Evolutionary conservation across 257 asterid genomes (phyloP).

Genomic region (Cruciata laevipes): DNA sequence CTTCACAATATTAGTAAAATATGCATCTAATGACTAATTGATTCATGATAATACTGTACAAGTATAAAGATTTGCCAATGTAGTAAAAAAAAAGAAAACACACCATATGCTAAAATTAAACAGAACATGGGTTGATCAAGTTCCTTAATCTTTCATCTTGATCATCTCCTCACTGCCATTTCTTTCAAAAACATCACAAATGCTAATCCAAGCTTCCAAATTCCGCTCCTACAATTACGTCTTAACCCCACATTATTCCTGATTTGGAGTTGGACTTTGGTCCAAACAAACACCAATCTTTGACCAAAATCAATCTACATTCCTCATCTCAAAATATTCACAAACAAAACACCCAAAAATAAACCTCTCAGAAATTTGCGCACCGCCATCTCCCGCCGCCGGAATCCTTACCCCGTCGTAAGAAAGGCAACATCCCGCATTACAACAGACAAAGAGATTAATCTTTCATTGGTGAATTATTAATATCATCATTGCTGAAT

Average conservation of each 20-base stretch:
- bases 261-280: background rate
- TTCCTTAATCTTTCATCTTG: no score
- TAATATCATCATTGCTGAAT: no score
- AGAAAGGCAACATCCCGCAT: background rate
- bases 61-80: no score
- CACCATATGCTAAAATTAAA: no score
- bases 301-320: background rate
- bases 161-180: no score
- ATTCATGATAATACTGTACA: no score
- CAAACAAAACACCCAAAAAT: background rate
- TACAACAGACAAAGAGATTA: background rate
- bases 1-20: no score
- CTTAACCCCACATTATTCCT: background rate
- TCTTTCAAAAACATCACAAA: background rate
- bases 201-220: background rate
- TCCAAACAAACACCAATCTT: conserved; percentile 3
- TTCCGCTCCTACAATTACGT: conserved; percentile 13
- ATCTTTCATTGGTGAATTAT: background rate
- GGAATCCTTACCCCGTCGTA: background rate
- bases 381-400: conserved; percentile 9
- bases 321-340: background rate
- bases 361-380: conserved; percentile 11
- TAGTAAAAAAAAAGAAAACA: no score
- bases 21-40: no score
- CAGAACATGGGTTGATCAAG: no score